A percentile compares a stretch with the other conserved stretches of the same genome.
Evolutionary conservation across 2,329 filamentous ascomycete genomes (phyloP).

Genomic region (Gliomastix tumulicola): DNA sequence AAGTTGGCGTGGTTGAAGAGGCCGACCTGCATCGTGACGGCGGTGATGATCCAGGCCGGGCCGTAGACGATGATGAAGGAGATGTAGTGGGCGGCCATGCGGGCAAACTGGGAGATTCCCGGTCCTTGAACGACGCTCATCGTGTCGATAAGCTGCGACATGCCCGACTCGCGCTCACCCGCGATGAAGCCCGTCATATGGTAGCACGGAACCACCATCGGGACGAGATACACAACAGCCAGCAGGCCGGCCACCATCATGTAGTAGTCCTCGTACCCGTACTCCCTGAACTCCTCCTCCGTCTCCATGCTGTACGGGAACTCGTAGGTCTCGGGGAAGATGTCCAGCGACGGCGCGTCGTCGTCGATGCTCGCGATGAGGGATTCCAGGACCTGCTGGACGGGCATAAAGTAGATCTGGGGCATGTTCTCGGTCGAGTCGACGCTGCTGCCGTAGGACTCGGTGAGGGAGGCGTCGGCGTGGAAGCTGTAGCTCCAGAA

Average conservation of each 20-base stretch:
- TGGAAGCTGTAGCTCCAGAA: slow-evolving; percentile 2
- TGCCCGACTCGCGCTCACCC: slow-evolving; percentile 19
- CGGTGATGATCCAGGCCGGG: slow-evolving; percentile 34
- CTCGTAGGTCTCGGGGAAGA: not conserved
- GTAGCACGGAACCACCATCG: slow-evolving; percentile 5
- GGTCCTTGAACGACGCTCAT: slow-evolving; percentile 34
- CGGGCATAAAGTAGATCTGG: slow-evolving; percentile 1
- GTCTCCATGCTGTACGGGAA: not conserved
- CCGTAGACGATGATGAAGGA: slow-evolving; percentile 14
- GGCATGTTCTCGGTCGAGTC: not conserved
- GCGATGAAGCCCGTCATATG: slow-evolving; percentile 12
- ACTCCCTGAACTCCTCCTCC: not conserved
- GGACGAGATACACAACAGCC: not conserved
- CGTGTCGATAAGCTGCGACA: slow-evolving; percentile 21
- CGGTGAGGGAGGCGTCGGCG: not conserved
- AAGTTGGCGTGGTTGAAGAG: slow-evolving; percentile 18
- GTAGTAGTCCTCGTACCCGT: not conserved
- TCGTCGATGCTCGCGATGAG: not conserved
- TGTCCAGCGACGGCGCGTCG: not conserved
- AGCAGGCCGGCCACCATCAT: not conserved
- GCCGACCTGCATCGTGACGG: slow-evolving; percentile 19
- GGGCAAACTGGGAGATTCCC: slow-evolving; percentile 9
- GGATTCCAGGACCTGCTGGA: slow-evolving; percentile 1
- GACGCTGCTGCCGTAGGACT: not conserved
- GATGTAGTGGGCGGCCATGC: slow-evolving; percentile 17